These are phyloP conservation scores for Flaveria robusta DNA, from an alignment of 129 eudicot genomes.

Conservation along the genomic window DNA sequence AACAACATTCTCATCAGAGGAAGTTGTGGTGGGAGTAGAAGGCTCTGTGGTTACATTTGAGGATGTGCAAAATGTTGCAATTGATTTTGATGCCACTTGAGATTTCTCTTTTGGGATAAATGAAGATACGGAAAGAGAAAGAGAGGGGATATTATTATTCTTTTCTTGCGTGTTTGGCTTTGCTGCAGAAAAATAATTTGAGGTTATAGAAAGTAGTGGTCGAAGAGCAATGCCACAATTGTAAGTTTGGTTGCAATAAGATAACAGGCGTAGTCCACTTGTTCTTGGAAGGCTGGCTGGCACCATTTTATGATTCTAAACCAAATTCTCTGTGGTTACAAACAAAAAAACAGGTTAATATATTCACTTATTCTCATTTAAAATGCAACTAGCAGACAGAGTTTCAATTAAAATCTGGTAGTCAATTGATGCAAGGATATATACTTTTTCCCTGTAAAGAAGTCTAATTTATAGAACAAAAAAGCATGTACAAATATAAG, in stretches of 20 bases:
- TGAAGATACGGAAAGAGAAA: constrained; percentile 32
- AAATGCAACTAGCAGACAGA: constrained; percentile 3
- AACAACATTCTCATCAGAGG: constrained; percentile 19
- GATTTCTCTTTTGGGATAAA: constrained; percentile 7
- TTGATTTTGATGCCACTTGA: constrained; percentile 19
- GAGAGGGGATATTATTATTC: constrained; percentile 13
- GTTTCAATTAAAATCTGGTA: not conserved
- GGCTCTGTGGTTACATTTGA: constrained; percentile 31
- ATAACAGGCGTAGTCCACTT: constrained; percentile 42
- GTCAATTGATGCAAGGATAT: not conserved
- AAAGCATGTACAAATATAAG: not conserved
- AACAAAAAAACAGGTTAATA: not conserved
- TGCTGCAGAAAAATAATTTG: constrained; percentile 25
- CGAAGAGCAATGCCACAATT: constrained; percentile 33
- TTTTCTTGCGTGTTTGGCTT: constrained; percentile 32
- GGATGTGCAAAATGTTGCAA: constrained; percentile 38
- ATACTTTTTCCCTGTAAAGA: not conserved
- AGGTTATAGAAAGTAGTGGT: constrained; percentile 29
- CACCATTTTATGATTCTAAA: constrained; percentile 38
- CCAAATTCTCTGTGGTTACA: not conserved
- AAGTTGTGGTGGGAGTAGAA: constrained; percentile 25
- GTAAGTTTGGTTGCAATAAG: constrained; percentile 40
- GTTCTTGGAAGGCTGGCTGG: constrained; percentile 51
- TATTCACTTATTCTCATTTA: not conserved
- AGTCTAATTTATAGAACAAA: not conserved